Percentiles rank a stretch among this genome's conserved stretches.
Evolutionary conservation across 768 basidiomycete species (phyloP).

Genomic region (Basidioascus undulatus): DNA sequence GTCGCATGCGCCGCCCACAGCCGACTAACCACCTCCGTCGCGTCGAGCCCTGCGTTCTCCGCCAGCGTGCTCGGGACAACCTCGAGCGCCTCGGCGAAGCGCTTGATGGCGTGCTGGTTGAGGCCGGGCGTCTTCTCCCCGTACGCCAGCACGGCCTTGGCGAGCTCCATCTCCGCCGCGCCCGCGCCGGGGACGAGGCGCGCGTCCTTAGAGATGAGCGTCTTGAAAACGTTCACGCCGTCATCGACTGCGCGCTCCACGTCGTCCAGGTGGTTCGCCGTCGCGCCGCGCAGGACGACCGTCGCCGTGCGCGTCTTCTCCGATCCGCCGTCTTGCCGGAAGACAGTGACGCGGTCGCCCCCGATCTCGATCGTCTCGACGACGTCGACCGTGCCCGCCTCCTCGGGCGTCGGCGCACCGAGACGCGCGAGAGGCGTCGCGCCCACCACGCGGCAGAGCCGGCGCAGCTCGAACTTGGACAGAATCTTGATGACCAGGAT

Average conservation of each 20-base stretch:
- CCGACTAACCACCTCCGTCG: constrained; percentile 70
- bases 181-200: constrained; percentile 84
- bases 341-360: constrained; percentile 89
- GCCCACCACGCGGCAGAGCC: constrained; percentile 81
- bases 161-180: constrained; percentile 81
- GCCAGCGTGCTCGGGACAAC: constrained; percentile 78
- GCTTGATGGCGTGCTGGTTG: constrained; percentile 75
- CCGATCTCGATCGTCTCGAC: constrained; percentile 92
- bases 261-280: constrained; percentile 80
- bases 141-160: constrained; percentile 54
- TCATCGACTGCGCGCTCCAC: constrained; percentile 91
- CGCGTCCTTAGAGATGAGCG: constrained; percentile 67
- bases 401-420: constrained; percentile 86
- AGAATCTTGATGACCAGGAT: constrained; percentile 92
- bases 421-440: constrained; percentile 89
- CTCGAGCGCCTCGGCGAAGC: constrained; percentile 70
- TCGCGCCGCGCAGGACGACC: constrained; percentile 84
- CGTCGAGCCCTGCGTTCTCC: constrained; percentile 77
- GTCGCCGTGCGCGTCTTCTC: constrained; percentile 78
- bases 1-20: constrained; percentile 76
- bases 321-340: constrained; percentile 56
- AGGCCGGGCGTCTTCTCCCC: constrained; percentile 74
- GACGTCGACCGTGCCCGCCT: constrained; percentile 77
- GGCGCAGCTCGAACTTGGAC: constrained; percentile 89
- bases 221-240: constrained; percentile 86